A percentile compares a stretch with the other conserved stretches of the same genome.
Conservation (phyloP, 2,329 filamentous ascomycete genomes). For the Trichoderma cornu-damae region DNA sequence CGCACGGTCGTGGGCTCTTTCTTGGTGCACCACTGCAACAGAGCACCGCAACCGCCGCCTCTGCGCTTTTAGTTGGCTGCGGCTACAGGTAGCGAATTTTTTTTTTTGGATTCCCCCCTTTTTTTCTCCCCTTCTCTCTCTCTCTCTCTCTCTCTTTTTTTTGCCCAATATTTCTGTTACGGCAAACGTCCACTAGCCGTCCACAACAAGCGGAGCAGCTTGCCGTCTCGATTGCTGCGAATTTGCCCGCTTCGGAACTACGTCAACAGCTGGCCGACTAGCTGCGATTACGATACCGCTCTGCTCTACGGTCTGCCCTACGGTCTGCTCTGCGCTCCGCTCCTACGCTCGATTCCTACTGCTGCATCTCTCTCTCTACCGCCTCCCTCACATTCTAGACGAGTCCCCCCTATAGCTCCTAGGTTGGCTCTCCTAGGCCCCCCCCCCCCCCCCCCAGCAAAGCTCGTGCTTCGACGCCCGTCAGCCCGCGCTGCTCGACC, state of each 20-base stretch:
- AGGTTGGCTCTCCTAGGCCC: constrained; percentile 10
- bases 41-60: constrained; percentile 2
- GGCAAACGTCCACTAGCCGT: constrained; percentile 8
- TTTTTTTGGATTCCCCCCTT: too few species aligned
- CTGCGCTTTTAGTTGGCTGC: constrained; percentile 14
- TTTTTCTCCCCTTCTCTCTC: neutral
- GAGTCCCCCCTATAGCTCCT: neutral
- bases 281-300: constrained; percentile 4
- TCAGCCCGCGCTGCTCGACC: constrained; percentile 23
- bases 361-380: constrained; percentile 1
- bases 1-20: constrained; percentile 14
- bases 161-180: neutral
- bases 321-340: neutral
- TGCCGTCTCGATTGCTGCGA: constrained; percentile 11
- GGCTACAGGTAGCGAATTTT: neutral
- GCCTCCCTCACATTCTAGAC: constrained; percentile 12
- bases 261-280: constrained; percentile 14
- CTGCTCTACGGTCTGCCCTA: neutral
- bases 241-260: constrained; percentile 13
- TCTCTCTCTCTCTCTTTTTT: neutral
- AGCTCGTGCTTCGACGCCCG: constrained; percentile 17
- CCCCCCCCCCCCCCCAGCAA: constrained; percentile 10
- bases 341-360: neutral
- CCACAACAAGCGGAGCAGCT: constrained; percentile 12
- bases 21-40: constrained; percentile 4